phyloP scores from a whole-genome alignment of 2,329 filamentous ascomycete genomes.

The Penicillium crustosum region DNA sequence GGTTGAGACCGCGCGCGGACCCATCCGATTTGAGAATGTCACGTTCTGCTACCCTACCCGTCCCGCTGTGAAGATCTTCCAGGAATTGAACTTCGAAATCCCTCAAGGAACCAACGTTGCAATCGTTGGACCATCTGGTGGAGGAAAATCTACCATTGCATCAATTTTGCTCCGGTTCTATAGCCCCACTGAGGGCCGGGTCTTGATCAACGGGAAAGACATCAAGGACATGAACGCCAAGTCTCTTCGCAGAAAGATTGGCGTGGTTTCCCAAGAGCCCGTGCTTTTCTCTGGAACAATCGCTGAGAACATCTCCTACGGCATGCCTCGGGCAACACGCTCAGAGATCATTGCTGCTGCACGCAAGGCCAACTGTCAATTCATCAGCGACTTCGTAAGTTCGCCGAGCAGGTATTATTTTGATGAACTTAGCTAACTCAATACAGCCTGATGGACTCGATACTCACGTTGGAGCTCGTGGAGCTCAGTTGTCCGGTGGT shows the following conservation, averaged over 20 bases:
- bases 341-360: conserved; percentile 84
- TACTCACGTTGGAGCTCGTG: conserved; percentile 86
- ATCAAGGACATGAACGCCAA: conserved; percentile 88
- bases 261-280: conserved; percentile 92
- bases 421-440: conserved; percentile 14
- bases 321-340: conserved; percentile 73
- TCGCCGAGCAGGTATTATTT: neutral
- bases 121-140: conserved; percentile 92
- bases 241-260: conserved; percentile 85
- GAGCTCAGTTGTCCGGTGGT: conserved; percentile 89
- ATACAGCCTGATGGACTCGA: conserved; percentile 81
- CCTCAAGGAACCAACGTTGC: conserved; percentile 92
- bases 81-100: conserved; percentile 83
- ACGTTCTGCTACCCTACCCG: conserved; percentile 90
- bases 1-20: conserved; percentile 80
- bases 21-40: conserved; percentile 84
- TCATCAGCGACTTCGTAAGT: conserved; percentile 86
- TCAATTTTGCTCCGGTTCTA: conserved; percentile 93
- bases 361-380: conserved; percentile 89
- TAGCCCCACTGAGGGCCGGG: conserved; percentile 71
- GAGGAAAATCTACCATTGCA: conserved; percentile 93
- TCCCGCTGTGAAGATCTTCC: conserved; percentile 88
- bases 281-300: conserved; percentile 83
- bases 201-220: conserved; percentile 81
- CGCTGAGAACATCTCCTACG: conserved; percentile 85